Conservation (phyloP, 176 grass and related monocot species). For the Ananas comosus region DNA sequence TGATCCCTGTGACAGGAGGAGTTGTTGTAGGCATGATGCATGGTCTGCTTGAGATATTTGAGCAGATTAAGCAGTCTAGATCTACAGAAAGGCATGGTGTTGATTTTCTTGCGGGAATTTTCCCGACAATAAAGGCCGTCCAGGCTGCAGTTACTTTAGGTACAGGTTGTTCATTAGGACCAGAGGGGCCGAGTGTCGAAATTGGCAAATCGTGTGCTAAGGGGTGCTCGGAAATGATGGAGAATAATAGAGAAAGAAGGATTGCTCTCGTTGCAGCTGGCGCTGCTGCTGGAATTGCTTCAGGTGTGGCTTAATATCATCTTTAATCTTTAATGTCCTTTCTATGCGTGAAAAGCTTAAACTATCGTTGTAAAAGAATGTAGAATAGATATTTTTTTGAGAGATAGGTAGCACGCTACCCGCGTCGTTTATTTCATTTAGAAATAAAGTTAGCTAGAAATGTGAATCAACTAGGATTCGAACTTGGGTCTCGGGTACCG, state of each 20-base stretch:
- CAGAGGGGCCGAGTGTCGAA: conserved; percentile 93
- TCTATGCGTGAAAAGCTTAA: not conserved
- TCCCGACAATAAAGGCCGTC: conserved; percentile 90
- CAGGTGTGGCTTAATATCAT: conserved; percentile 38
- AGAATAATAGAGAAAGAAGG: conserved; percentile 86
- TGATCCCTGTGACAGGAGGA: conserved; percentile 93
- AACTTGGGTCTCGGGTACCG: too few relatives aligned
- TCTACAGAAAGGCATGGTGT: conserved; percentile 73
- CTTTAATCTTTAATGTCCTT: not conserved
- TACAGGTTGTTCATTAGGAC: conserved; percentile 86
- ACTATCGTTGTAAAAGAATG: not conserved
- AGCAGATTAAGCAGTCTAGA: conserved; percentile 76
- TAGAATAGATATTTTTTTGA: not conserved
- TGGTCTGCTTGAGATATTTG: conserved; percentile 87
- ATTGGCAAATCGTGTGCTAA: conserved; percentile 91
- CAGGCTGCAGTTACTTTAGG: conserved; percentile 88
- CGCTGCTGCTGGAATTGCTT: conserved; percentile 99
- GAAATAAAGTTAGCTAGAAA: too few relatives aligned
- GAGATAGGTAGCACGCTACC: too few relatives aligned
- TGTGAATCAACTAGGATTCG: too few relatives aligned
- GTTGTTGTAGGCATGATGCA: conserved; percentile 99
- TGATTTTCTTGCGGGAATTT: conserved; percentile 61
- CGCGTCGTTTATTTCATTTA: too few relatives aligned
- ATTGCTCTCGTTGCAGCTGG: conserved; percentile 94
- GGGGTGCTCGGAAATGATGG: conserved; percentile 99